Evolutionary conservation across 2,329 filamentous ascomycete species (phyloP).

Genomic region (Emmonsiellopsis sp.): DNA sequence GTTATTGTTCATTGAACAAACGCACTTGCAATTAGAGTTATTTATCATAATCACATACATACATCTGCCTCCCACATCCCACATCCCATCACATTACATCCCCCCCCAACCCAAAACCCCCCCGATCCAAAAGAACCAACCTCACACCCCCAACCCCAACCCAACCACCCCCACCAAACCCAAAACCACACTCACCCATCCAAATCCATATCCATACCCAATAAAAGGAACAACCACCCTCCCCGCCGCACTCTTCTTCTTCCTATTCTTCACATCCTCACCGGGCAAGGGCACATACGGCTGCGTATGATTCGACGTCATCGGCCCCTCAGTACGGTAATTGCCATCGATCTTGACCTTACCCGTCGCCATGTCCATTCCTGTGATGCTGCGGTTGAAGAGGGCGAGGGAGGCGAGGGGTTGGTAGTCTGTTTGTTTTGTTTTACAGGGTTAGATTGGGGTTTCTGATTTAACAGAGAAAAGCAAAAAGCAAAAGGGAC

Average conservation of each 20-base stretch:
- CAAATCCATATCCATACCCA: too few relatives aligned
- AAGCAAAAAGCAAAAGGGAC: not conserved
- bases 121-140: too few relatives aligned
- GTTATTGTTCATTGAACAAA: too few relatives aligned
- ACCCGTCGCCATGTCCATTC: constrained; percentile 49
- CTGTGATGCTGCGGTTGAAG: constrained; percentile 52
- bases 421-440: constrained; percentile 36
- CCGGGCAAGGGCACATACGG: constrained; percentile 26
- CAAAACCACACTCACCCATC: too few relatives aligned
- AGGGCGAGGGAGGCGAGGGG: constrained; percentile 51
- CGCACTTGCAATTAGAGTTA: too few relatives aligned
- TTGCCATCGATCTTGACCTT: constrained; percentile 21
- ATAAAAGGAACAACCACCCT: not conserved
- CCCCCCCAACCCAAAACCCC: too few relatives aligned
- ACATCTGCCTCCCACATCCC: too few relatives aligned
- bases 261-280: not conserved
- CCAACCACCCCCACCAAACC: too few relatives aligned
- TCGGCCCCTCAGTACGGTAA: constrained; percentile 33
- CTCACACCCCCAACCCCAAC: too few relatives aligned
- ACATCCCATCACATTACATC: too few relatives aligned
- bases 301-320: constrained; percentile 39
- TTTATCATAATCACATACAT: too few relatives aligned
- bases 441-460: not conserved
- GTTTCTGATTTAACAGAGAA: too few relatives aligned
- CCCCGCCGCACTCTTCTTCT: not conserved